Conservation (phyloP, 257 asterid genomes). For the Gentiana straminea region DNA sequence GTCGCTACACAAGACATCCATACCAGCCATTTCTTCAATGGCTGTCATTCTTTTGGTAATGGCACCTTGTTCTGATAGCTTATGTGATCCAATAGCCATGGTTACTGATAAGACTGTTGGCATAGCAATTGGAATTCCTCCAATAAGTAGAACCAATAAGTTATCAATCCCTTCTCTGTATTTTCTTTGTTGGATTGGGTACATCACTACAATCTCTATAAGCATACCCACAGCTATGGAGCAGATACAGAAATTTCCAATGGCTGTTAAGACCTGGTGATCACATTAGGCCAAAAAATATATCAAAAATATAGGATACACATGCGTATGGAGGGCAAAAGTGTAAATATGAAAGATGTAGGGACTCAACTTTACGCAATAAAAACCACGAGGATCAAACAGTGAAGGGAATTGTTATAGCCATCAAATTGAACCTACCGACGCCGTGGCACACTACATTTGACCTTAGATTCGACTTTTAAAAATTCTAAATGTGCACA, state of each 20-base stretch:
- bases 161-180: conserved; percentile 1
- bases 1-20: conserved; percentile 6
- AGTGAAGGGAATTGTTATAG: no score
- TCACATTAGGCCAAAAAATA: no score
- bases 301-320: no score
- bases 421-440: no score
- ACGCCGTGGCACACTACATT: no score
- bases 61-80: not conserved
- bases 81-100: conserved; percentile 2
- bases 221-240: conserved; percentile 74
- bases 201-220: conserved; percentile 38
- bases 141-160: not conserved
- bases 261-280: conserved; percentile 62
- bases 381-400: no score
- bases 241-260: conserved; percentile 89
- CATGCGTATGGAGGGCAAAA: no score
- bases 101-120: not conserved
- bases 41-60: conserved; percentile 3
- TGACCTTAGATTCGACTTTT: no score
- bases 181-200: not conserved
- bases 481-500: no score
- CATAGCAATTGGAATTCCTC: not conserved
- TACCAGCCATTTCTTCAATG: conserved; percentile 77
- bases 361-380: no score
- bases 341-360: no score